Percentiles rank a stretch among this genome's conserved stretches.
Evolutionary conservation across 305 asterid species (phyloP).

Genomic region (Fraxinus sp.): DNA sequence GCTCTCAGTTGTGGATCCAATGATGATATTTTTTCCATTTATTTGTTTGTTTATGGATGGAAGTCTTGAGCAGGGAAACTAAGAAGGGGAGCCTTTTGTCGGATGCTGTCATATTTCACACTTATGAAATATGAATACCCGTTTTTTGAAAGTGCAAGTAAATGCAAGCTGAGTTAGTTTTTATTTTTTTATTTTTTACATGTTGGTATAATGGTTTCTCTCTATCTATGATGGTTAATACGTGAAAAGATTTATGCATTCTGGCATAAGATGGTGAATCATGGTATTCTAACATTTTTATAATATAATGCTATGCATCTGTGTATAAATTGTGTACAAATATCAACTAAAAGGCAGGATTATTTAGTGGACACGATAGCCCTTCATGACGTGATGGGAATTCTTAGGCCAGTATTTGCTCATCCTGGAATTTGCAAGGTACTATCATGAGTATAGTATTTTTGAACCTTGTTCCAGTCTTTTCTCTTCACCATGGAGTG

Average conservation of each 20-base stretch:
- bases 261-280: not conserved
- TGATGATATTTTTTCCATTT: not conserved
- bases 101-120: not conserved
- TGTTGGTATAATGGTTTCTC: not conserved
- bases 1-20: not conserved
- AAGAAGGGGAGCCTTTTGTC: not conserved
- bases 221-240: not conserved
- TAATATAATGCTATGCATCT: not conserved
- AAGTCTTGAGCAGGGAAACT: not conserved
- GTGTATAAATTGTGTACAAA: slow-evolving; percentile 38
- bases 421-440: slow-evolving; percentile 91
- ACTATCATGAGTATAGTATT: slow-evolving; percentile 17
- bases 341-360: slow-evolving; percentile 70
- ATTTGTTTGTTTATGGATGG: not conserved
- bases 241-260: not conserved
- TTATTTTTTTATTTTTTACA: no score
- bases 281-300: not conserved
- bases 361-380: slow-evolving; percentile 76
- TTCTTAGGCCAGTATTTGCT: slow-evolving; percentile 77
- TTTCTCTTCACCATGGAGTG: not conserved
- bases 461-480: slow-evolving; percentile 2
- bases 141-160: not conserved
- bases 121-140: not conserved
- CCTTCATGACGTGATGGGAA: slow-evolving; percentile 76
- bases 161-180: not conserved